Base-by-base conservation (phyloP, 106 monocot species). In the Gastrodia elata region DNA sequence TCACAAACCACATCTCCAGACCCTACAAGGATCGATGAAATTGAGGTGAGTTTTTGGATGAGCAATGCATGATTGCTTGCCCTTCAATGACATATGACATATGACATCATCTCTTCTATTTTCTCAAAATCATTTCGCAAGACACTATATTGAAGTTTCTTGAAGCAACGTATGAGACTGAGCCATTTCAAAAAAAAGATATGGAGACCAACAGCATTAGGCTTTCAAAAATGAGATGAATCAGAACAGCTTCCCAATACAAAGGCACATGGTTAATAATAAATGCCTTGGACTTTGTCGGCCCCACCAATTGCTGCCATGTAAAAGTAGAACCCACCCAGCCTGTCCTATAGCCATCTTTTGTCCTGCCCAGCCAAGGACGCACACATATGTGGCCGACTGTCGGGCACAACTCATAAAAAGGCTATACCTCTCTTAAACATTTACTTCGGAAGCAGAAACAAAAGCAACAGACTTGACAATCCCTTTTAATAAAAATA, bases 281-380 rank as follows among this genome's bases (percentile, higher is more conserved):
- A 42, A 42, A 42, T 61, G 67, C 8, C 18, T 67, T 5, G 37
- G 6, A 37, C n/a, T n/a, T n/a, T n/a, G 61, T 4, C 61, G 61
- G 61, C 14, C 61, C 61, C 61, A 3, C 20, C 10, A 61, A 2
- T 32, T 27, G 24, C 14, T 30, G 61, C 61, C 61, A 61, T 8
- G 61, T 61, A 61, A 61, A 61, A 61, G 61, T 61, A 61, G 61
- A 61, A 61, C 61, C 61, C 32, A 61, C 32, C 61, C 61, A 67
- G 35, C 0, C 65, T 65, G 65, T 67, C 67, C 5, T 37, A 37
- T 67, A 67, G 67, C 67, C 67, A 35, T 34, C 67, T 67, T 20
- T 67, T 37, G 36, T 6, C 67, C 67, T 67, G 38, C 67, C 36
- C 14, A 20, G 67, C 37, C 1, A 38, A 67, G 65, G 65, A 67